Evolutionary conservation across 768 basidiomycete species (phyloP).

Genomic region (Coprinopsis sp.): DNA sequence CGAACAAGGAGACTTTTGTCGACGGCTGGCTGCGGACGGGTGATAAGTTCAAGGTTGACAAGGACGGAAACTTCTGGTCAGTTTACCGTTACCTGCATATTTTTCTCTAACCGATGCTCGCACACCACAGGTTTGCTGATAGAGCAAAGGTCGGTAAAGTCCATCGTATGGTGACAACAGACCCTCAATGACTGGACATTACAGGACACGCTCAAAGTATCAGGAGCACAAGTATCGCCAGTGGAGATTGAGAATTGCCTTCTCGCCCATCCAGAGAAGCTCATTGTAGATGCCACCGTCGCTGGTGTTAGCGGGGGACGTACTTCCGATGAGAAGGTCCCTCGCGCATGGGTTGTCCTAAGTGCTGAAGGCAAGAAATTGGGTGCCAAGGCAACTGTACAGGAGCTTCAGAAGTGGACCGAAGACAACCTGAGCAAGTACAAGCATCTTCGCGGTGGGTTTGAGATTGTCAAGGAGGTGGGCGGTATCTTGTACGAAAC

Average conservation of each 20-base stretch:
- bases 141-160: slow-evolving; percentile 54
- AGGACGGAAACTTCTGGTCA: slow-evolving; percentile 64
- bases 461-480: slow-evolving; percentile 61
- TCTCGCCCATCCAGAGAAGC: slow-evolving; percentile 52
- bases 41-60: slow-evolving; percentile 60
- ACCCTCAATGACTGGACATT: neutral
- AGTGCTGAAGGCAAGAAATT: slow-evolving; percentile 47
- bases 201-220: slow-evolving; percentile 77
- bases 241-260: slow-evolving; percentile 70
- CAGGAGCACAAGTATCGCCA: slow-evolving; percentile 76
- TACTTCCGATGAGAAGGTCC: slow-evolving; percentile 67
- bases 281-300: slow-evolving; percentile 64
- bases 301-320: slow-evolving; percentile 72
- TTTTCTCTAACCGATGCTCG: neutral
- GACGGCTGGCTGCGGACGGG: slow-evolving; percentile 76
- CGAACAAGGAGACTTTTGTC: slow-evolving; percentile 61
- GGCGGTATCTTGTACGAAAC: slow-evolving; percentile 13
- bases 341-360: slow-evolving; percentile 76
- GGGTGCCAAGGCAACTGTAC: slow-evolving; percentile 37
- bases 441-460: slow-evolving; percentile 74
- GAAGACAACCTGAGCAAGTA: slow-evolving; percentile 62
- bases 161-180: neutral
- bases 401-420: slow-evolving; percentile 57
- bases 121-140: slow-evolving; percentile 60
- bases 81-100: neutral